Base-by-base conservation (phyloP, 2,329 filamentous ascomycete species). In the Alternaria viburni region DNA sequence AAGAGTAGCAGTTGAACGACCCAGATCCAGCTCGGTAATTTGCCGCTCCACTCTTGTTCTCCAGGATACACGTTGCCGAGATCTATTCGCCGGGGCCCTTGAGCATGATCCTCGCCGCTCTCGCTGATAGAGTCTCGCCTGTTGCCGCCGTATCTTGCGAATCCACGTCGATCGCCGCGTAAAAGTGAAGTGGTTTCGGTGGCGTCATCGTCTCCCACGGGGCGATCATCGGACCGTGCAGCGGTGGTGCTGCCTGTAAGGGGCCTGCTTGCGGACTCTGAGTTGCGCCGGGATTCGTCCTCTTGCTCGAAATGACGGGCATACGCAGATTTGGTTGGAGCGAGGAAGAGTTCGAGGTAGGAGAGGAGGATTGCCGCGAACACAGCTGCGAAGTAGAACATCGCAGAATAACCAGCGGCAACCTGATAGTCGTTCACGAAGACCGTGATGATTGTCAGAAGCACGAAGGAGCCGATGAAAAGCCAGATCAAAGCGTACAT, bases 41-140 rank as follows among this genome's bases (percentile, higher is more conserved):
- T 86, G 5, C 87, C 87, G 55, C 93, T 97, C 96, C 96, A 99
- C 13, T 86, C 82, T 79, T 98, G 96, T 76, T 98, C 96, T 57
- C 88, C 83, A 12, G 87, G 87, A 74, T 90, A 93, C 13, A 73
- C 64, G 43, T 69, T 64, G 30, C 74, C 75, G 32, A 77, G 64
- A 54, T 77, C 70, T 21, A 72, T 44, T 43, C 67, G 61, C 7
- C 85, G 81, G 61, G 75, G 66, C 68, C 66, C 59, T 68, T 80
- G 80, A 72, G 74, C 73, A 23, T 78, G 45, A 72, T 79, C 54
- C 66, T 71, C 59, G 28, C 45, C 54, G 71, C 77, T 66, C 65
- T 83, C 79, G 54, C 76, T 74, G 15, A 78, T 73, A 26, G 80
- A 81, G 25, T 79, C 78, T 58, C 77, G 77, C 45, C 80, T 73